phyloP scores from a whole-genome alignment of 257 asterid species.

The Prunella vulgaris region DNA sequence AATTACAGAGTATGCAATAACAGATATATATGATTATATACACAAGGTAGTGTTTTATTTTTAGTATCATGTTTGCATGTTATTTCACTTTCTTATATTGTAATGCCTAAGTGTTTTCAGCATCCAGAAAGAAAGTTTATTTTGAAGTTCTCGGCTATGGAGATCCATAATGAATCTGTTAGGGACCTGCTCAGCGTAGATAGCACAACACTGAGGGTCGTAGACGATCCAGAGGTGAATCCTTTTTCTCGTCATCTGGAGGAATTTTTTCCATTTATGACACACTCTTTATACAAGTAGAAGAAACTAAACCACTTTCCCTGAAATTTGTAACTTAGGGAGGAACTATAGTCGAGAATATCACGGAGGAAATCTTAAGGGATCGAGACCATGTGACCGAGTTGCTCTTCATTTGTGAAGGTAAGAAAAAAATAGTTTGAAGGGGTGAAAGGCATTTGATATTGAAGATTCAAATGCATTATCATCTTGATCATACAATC shows the following conservation, averaged over 20 bases:
- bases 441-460: too few relatives aligned
- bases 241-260: neutral
- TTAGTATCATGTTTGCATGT: neutral
- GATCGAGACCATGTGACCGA: conserved; percentile 59
- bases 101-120: conserved; percentile 37
- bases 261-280: neutral
- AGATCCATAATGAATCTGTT: conserved; percentile 67
- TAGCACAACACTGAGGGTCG: conserved; percentile 51
- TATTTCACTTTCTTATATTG: conserved; percentile 1
- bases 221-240: conserved; percentile 84
- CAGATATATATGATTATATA: conserved; percentile 69
- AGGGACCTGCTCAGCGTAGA: conserved; percentile 73
- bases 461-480: too few relatives aligned
- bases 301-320: too few relatives aligned
- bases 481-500: too few relatives aligned
- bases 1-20: conserved; percentile 64
- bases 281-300: too few relatives aligned
- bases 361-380: conserved; percentile 63
- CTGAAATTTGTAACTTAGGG: conserved; percentile 36
- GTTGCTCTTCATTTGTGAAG: conserved; percentile 75
- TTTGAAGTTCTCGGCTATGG: conserved; percentile 86
- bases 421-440: conserved; percentile 28
- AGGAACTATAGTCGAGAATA: conserved; percentile 77
- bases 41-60: conserved; percentile 38
- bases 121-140: conserved; percentile 69